These are phyloP conservation scores for Coprinopsis marcescibilis DNA, from an alignment of 768 basidiomycete species.

Conservation along the genomic window DNA sequence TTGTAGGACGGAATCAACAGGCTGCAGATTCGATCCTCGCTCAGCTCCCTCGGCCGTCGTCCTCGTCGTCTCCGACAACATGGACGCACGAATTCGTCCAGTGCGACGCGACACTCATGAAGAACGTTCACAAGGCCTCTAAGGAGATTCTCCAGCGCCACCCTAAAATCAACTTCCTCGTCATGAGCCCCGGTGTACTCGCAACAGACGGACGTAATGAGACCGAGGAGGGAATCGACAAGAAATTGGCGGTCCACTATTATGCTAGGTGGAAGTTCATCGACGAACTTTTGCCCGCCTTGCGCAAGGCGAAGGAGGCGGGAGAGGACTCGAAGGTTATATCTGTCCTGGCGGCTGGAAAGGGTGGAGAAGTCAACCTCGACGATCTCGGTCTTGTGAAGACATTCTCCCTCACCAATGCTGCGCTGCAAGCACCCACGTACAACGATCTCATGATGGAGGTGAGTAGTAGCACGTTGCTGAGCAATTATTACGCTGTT, in stretches of 20 bases:
- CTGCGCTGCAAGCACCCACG: slow-evolving; percentile 25
- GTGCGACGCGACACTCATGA: slow-evolving; percentile 41
- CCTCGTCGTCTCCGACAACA: slow-evolving; percentile 1
- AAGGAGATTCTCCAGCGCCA: slow-evolving; percentile 26
- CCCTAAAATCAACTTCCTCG: slow-evolving; percentile 46
- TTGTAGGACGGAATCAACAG: slow-evolving; percentile 43
- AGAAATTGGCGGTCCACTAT: slow-evolving; percentile 36
- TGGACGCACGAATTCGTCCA: slow-evolving; percentile 36
- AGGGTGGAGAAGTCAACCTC: slow-evolving; percentile 30
- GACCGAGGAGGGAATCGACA: slow-evolving; percentile 29
- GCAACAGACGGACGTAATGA: slow-evolving; percentile 31
- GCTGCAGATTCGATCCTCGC: slow-evolving; percentile 38
- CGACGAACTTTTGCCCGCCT: slow-evolving; percentile 35
- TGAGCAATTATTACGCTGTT: neutral
- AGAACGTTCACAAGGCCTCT: slow-evolving; percentile 31
- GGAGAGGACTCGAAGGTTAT: slow-evolving; percentile 47
- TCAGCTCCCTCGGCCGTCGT: slow-evolving; percentile 27
- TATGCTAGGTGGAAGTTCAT: slow-evolving; percentile 48
- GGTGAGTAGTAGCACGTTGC: slow-evolving; percentile 30
- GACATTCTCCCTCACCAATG: slow-evolving; percentile 26
- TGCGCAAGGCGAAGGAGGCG: slow-evolving; percentile 34
- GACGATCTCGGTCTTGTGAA: slow-evolving; percentile 45
- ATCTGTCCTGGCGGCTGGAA: slow-evolving; percentile 31
- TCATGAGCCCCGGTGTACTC: slow-evolving; percentile 39
- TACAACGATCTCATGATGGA: slow-evolving; percentile 48